Evolutionary conservation across 805 yeast genomes (phyloP), one percentile per base, ranked within the genome.

Genomic region (Kuraishia cidri): DNA sequence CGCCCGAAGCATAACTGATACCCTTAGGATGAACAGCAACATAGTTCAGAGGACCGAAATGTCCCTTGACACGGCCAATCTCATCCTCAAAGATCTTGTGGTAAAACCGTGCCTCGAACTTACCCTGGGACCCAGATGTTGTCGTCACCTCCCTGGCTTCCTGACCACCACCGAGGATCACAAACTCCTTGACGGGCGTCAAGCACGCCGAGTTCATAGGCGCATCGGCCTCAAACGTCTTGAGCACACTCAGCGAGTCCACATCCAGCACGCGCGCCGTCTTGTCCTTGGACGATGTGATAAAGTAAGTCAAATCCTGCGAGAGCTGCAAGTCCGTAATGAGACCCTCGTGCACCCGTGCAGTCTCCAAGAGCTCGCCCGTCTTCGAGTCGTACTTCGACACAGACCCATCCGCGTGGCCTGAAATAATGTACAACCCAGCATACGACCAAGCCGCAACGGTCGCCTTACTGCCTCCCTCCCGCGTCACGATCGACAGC

Each of bases 91-190:
- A 92, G 32, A 92, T 74, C 64, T 90, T 92, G 64, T 92, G 97
- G 63, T 79, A 86, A 58, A 92, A 84, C 64, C 95, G 76, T 24
- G 97, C 92, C 66, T 92, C 97, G 58, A 92, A 92, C 54, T 85
- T 85, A 66, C 98, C 98, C 60, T 90, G 95, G 31, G 80, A 69
- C 35, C 87, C 77, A 27, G 92, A 74, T 18, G 97, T 87, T n/a
- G 97, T 92, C 27, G 99, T 92, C 53, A 92, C 99, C 58, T 88
- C 94, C 60, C 87, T 78, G 26, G 98, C 97, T 50, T 87, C 97
- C 68, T 92, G 97, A 77, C 99, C 99, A 65, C 99, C 99, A 34
- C 97, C 98, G 40, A 92, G 69, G 31, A 92, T 79, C 40, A 92
- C 82, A 54, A 79, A 90, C 53, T 92, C 90, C 64, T 92, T 92